These are phyloP conservation scores for Pyrenula aspistea DNA, from an alignment of 495 filamentous ascomycete species.

Conservation along the genomic window DNA sequence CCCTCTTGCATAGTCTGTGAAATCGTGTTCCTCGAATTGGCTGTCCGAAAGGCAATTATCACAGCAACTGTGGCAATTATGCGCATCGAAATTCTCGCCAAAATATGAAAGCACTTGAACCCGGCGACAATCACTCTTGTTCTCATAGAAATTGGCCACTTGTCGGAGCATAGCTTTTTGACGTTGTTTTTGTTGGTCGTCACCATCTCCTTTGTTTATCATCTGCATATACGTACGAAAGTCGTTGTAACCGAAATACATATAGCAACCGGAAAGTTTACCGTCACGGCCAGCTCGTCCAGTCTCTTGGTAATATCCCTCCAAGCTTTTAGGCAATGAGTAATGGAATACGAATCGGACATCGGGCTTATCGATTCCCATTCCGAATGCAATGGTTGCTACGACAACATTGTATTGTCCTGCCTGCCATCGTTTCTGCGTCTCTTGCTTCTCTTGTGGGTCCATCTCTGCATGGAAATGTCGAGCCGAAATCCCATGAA, in stretches of 20 bases:
- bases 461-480: conserved; percentile 81
- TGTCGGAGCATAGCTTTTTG: conserved; percentile 74
- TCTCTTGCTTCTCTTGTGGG: conserved; percentile 42
- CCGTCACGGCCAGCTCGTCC: conserved; percentile 90
- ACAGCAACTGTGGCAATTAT: conserved; percentile 61
- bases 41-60: conserved; percentile 73
- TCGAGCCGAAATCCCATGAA: conserved; percentile 55
- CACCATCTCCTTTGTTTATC: conserved; percentile 69
- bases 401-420: conserved; percentile 79
- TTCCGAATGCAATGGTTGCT: conserved; percentile 97
- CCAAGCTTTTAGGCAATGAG: conserved; percentile 83
- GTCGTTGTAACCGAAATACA: conserved; percentile 77
- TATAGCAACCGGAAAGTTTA: conserved; percentile 72
- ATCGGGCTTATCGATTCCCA: conserved; percentile 96
- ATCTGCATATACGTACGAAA: conserved; percentile 49
- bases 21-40: conserved; percentile 59
- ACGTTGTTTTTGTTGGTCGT: conserved; percentile 62
- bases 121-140: conserved; percentile 70
- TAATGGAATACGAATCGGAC: conserved; percentile 94
- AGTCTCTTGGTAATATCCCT: conserved; percentile 97
- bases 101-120: conserved; percentile 88
- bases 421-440: conserved; percentile 74
- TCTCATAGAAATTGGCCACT: conserved; percentile 80
- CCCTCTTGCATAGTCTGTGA: conserved; percentile 57
- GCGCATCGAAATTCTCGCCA: conserved; percentile 62